Base-by-base conservation (phyloP, 2,329 filamentous ascomycete genomes). In the Phialophora chinensis region DNA sequence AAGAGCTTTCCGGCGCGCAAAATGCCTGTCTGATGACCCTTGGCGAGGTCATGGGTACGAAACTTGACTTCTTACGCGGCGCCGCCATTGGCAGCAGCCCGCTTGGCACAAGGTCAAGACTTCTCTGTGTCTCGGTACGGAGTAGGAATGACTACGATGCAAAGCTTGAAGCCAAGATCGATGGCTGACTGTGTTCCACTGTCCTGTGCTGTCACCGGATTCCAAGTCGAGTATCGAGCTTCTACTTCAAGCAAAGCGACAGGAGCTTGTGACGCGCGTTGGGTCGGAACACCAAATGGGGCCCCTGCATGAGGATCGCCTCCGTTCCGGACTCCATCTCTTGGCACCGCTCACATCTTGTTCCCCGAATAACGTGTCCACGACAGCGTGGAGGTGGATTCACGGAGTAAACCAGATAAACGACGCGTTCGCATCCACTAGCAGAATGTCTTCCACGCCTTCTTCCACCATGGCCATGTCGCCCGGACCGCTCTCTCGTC, bases 401-500 rank as follows among this genome's bases (percentile, higher is more conserved):
- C 23, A 55, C 11, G 14, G 17, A 44, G 38, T 44, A n/a, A n/a
- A 44, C 1, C 14, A n/a, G 38, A 44, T 3, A n/a, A n/a, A 20
- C 17, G 17, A 44, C 38, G 38, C 14, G 17, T 44, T 44, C 38
- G 6, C 38, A 44, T 20, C 33, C 20, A 35, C 23, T 49, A 56
- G 38, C 60, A 62, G 29, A 62, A 55, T 5, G 33, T 56, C 12
- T 62, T 62, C 60, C 52, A 62, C 25, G 33, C 35, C 38, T 47
- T 88, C 81, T 93, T 94, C 90, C 91, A 93, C 66, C 72, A 78
- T 0, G 91, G 90, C 91, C 90, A 93, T 5, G 78, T 75, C 29
- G 84, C 85, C 73, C 84, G 83, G 80, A 97, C 92, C 60, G 90
- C 89, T 50, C 84, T 80, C 81, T 97, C 93, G 76, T 96, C 90